Evolutionary conservation across 352 stramenopile genomes (phyloP).

Genomic region (Phytophthora sp.): DNA sequence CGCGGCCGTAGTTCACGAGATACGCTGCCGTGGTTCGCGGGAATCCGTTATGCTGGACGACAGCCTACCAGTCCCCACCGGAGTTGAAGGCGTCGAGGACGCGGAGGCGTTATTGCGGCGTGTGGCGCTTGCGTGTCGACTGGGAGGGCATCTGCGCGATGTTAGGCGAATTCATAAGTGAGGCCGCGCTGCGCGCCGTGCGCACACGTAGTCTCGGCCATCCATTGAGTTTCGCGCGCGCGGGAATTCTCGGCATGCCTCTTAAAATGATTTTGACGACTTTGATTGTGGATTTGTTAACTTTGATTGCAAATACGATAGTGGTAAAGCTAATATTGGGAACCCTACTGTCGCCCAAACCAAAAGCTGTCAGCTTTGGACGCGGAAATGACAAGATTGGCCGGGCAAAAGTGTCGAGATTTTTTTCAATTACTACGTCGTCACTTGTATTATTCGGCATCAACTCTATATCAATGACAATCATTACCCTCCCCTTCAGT

Average conservation of each 20-base stretch:
- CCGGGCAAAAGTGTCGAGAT: too few relatives aligned
- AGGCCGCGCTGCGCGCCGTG: background rate
- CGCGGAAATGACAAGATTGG: too few relatives aligned
- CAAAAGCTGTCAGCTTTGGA: too few relatives aligned
- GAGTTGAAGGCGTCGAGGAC: background rate
- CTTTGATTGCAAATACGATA: background rate
- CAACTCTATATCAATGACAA: too few relatives aligned
- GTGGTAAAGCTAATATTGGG: too few relatives aligned
- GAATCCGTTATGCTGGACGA: background rate
- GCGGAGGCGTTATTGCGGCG: background rate
- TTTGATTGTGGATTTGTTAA: background rate
- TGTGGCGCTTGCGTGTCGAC: background rate
- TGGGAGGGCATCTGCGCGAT: background rate
- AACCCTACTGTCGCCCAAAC: too few relatives aligned
- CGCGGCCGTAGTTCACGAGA: background rate
- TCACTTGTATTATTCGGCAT: too few relatives aligned
- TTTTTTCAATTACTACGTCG: too few relatives aligned
- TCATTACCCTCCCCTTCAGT: too few relatives aligned
- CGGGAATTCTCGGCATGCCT: background rate
- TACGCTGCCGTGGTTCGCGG: background rate
- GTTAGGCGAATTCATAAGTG: background rate
- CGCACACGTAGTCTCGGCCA: background rate
- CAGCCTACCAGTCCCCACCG: background rate
- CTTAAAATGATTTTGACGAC: too few relatives aligned
- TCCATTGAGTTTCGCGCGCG: background rate